A percentile compares a stretch with the other conserved stretches of the same genome.
Conservation (phyloP, 257 asterid genomes). For the Solanum appendiculatum region DNA sequence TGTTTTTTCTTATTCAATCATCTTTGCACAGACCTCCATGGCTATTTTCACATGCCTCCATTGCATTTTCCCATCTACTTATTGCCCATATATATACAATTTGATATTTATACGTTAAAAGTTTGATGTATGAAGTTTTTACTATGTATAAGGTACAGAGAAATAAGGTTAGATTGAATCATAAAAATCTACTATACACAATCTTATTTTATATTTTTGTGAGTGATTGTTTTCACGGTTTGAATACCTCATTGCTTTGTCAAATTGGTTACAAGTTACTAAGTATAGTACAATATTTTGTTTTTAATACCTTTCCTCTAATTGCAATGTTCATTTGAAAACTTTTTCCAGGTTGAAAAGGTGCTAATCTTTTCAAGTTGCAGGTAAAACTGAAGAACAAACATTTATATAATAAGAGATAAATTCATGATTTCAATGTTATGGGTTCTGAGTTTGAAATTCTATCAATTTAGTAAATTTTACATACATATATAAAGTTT, state of each 20-base stretch:
- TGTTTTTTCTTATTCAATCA: slow-evolving; percentile 17
- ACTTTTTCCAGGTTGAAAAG: slow-evolving; percentile 21
- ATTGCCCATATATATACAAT: slow-evolving; percentile 5
- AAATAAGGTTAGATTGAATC: not conserved
- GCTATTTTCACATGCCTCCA: not conserved
- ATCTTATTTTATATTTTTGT: not conserved
- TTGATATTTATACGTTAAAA: not conserved
- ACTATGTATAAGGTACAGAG: no score
- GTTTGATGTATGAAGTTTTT: no score
- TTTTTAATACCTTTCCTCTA: not conserved
- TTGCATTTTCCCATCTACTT: slow-evolving; percentile 6
- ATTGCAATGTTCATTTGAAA: slow-evolving; percentile 15
- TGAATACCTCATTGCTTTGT: not conserved
- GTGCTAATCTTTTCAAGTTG: slow-evolving; percentile 28
- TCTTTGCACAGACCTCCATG: slow-evolving; percentile 36
- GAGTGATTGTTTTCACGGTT: not conserved
- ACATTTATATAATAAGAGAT: not conserved
- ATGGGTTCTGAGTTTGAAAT: no score
- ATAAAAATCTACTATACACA: not conserved
- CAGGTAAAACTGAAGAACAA: not conserved
- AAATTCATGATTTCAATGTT: not conserved
- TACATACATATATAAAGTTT: no score
- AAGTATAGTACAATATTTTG: not conserved
- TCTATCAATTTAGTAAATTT: no score
- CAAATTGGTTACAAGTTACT: not conserved